These are phyloP conservation scores for Phytophthora uliginosa DNA, from an alignment of 352 stramenopile species.

Conservation along the genomic window DNA sequence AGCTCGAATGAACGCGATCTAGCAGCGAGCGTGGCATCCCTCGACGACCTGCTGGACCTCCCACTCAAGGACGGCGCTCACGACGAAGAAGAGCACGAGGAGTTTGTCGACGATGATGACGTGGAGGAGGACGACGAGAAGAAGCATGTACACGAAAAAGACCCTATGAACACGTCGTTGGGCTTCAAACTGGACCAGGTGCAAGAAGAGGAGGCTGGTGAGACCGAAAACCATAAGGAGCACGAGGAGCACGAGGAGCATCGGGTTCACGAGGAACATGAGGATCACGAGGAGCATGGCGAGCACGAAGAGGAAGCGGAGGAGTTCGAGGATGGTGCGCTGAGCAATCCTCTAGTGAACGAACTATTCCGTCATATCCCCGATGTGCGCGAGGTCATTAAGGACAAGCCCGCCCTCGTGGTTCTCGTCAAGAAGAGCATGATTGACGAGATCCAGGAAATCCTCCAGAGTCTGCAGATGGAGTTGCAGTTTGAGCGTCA, in stretches of 20 bases:
- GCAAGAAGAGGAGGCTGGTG: slow-evolving; percentile 28
- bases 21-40: slow-evolving; percentile 36
- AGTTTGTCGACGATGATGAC: slow-evolving; percentile 37
- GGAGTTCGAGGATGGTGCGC: slow-evolving; percentile 36
- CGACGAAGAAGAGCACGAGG: slow-evolving; percentile 34
- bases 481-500: slow-evolving; percentile 83
- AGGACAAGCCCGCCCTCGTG: slow-evolving; percentile 60
- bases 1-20: slow-evolving; percentile 41
- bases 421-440: slow-evolving; percentile 79
- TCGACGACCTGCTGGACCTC: slow-evolving; percentile 44
- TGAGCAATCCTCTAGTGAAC: slow-evolving; percentile 64
- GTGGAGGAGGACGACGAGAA: slow-evolving; percentile 24
- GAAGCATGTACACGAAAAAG: slow-evolving; percentile 10
- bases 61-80: slow-evolving; percentile 25
- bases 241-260: background rate
- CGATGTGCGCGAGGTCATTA: slow-evolving; percentile 67
- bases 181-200: slow-evolving; percentile 34
- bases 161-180: slow-evolving; percentile 30
- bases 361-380: slow-evolving; percentile 53
- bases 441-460: slow-evolving; percentile 86
- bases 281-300: slow-evolving; percentile 3
- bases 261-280: slow-evolving; percentile 9
- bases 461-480: slow-evolving; percentile 82
- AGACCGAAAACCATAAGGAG: slow-evolving; percentile 26
- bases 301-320: slow-evolving; percentile 11